A percentile compares a stretch with the other conserved stretches of the same genome.
These are phyloP conservation scores for Trichoderma gamsii DNA, from an alignment of 495 filamentous ascomycete species.

Conservation along the genomic window DNA sequence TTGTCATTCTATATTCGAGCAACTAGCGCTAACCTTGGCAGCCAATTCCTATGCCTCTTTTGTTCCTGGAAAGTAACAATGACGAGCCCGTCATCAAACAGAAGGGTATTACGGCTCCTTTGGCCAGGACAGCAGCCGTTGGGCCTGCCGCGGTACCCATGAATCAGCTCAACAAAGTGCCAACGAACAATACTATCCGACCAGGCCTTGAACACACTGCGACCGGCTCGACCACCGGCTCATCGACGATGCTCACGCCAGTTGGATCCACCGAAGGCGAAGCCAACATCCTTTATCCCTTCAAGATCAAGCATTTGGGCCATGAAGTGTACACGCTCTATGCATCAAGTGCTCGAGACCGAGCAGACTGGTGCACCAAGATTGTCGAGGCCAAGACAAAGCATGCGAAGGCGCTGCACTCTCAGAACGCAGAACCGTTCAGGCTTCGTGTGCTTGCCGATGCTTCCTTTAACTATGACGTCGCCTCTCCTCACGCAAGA, in stretches of 20 bases:
- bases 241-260: slow-evolving; percentile 38
- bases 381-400: slow-evolving; percentile 91
- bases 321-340: slow-evolving; percentile 85
- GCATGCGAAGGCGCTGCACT: slow-evolving; percentile 79
- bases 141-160: slow-evolving; percentile 37
- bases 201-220: slow-evolving; percentile 59
- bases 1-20: not conserved
- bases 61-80: slow-evolving; percentile 83
- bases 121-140: slow-evolving; percentile 41
- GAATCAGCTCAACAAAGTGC: slow-evolving; percentile 46
- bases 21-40: slow-evolving; percentile 24
- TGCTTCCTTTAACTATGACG: slow-evolving; percentile 79
- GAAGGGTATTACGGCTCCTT: slow-evolving; percentile 68
- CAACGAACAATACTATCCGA: slow-evolving; percentile 43
- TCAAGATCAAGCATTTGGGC: slow-evolving; percentile 95
- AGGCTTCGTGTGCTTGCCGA: slow-evolving; percentile 87
- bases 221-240: slow-evolving; percentile 46
- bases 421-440: slow-evolving; percentile 96
- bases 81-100: slow-evolving; percentile 88
- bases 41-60: slow-evolving; percentile 95
- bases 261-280: slow-evolving; percentile 47
- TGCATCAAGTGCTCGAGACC: slow-evolving; percentile 62
- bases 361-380: slow-evolving; percentile 86
- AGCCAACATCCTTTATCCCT: slow-evolving; percentile 84
- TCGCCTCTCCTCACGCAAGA: slow-evolving; percentile 43